A percentile compares a stretch with the other conserved stretches of the same genome.
Evolutionary conservation across 768 basidiomycete species (phyloP).

Genomic region (Naganishia randhawae): DNA sequence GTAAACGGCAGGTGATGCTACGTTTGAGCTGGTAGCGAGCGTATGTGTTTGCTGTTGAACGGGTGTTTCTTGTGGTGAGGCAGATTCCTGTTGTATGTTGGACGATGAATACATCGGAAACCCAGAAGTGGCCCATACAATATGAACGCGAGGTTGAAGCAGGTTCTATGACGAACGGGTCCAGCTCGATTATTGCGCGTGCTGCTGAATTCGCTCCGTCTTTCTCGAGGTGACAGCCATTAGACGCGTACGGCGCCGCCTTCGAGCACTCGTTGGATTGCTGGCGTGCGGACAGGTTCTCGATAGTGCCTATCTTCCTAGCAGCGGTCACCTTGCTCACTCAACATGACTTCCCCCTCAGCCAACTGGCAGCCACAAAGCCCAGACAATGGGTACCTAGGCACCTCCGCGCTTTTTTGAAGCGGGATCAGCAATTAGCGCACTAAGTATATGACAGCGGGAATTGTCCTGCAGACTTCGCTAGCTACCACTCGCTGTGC

Average conservation of each 20-base stretch:
- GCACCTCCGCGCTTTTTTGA: conserved; percentile 12
- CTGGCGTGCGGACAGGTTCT: not conserved
- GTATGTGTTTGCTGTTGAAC: conserved; percentile 1
- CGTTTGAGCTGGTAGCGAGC: not conserved
- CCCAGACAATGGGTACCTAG: not conserved
- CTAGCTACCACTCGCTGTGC: too few relatives aligned
- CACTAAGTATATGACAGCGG: not conserved
- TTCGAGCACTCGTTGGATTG: not conserved
- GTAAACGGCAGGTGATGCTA: not conserved
- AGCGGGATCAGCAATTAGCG: not conserved
- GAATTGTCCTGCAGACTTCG: too few relatives aligned
- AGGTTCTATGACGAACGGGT: conserved; percentile 18
- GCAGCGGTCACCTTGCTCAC: not conserved
- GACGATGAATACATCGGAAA: conserved; percentile 16
- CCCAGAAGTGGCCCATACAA: not conserved
- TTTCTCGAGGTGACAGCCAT: not conserved
- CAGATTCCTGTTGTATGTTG: conserved; percentile 1
- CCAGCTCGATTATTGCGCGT: conserved; percentile 12
- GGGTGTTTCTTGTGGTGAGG: not conserved
- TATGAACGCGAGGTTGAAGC: conserved; percentile 8
- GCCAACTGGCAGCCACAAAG: not conserved
- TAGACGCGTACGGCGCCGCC: conserved; percentile 1
- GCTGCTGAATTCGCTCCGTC: not conserved
- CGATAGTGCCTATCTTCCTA: not conserved
- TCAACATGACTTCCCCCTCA: too few relatives aligned